phyloP scores from a whole-genome alignment of 2,329 filamentous ascomycete genomes.

The Monosporascus ibericus region DNA sequence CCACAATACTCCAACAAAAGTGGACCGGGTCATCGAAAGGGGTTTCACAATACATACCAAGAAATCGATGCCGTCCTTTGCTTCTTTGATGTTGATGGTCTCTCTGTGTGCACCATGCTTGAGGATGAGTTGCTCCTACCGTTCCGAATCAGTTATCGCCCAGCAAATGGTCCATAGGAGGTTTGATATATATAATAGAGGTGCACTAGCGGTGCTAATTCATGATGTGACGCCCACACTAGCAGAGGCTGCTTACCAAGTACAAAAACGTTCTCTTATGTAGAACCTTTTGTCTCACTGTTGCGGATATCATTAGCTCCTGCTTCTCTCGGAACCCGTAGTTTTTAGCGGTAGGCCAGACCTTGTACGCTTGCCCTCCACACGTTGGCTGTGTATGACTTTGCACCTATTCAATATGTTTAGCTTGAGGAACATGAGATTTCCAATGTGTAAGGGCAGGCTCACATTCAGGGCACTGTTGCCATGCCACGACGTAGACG shows the following conservation, averaged over 20 bases:
- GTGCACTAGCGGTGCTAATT: no score
- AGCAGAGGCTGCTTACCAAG: slow-evolving; percentile 34
- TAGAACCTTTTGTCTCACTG: slow-evolving; percentile 69
- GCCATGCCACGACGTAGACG: slow-evolving; percentile 80
- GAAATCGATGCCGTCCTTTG: slow-evolving; percentile 92
- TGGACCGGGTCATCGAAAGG: background rate
- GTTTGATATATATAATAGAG: no score
- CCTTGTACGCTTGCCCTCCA: slow-evolving; percentile 94
- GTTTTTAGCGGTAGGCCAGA: slow-evolving; percentile 32
- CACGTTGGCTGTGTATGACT: slow-evolving; percentile 93
- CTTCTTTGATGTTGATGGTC: slow-evolving; percentile 97
- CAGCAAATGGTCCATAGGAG: background rate
- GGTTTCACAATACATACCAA: slow-evolving; percentile 35
- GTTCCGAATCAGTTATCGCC: background rate
- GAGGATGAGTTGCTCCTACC: slow-evolving; percentile 78
- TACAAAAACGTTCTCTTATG: slow-evolving; percentile 74
- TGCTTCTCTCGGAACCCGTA: background rate
- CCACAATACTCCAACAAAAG: background rate
- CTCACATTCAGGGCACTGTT: slow-evolving; percentile 85
- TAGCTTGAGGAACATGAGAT: background rate
- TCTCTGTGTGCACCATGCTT: slow-evolving; percentile 90
- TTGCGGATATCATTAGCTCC: background rate
- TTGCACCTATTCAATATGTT: slow-evolving; percentile 39
- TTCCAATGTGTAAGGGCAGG: background rate
- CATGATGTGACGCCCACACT: no score